phyloP scores from a whole-genome alignment of 1,284 basidiomycete genomes.

The Phenoliferia sp. region DNA sequence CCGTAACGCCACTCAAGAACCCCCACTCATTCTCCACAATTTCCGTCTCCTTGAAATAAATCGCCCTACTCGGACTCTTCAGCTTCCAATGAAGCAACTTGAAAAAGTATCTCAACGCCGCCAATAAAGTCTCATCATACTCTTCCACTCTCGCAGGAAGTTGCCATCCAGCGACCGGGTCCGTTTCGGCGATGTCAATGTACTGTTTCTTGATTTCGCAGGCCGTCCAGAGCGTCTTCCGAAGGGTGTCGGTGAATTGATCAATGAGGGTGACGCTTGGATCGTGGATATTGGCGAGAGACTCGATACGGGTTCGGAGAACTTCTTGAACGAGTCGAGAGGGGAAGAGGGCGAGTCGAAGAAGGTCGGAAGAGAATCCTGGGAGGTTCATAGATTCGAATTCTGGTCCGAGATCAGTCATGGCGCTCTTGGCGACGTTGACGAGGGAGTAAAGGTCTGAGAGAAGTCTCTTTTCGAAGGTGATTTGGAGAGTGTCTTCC shows the following conservation, averaged over 20 bases:
- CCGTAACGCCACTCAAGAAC: conserved; percentile 88
- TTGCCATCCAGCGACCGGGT: conserved; percentile 81
- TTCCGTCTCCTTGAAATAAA: conserved; percentile 97
- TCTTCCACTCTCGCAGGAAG: conserved; percentile 61
- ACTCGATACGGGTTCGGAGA: conserved; percentile 81
- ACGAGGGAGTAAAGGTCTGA: conserved; percentile 81
- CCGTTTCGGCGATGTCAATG: conserved; percentile 75
- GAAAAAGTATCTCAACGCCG: conserved; percentile 88
- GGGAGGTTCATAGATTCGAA: conserved; percentile 85
- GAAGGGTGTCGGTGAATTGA: conserved; percentile 90
- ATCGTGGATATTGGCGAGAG: conserved; percentile 82
- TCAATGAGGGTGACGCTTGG: conserved; percentile 88
- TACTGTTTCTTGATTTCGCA: conserved; percentile 94
- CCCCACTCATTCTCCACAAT: conserved; percentile 94
- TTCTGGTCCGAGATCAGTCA: conserved; percentile 68
- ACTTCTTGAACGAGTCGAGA: conserved; percentile 90
- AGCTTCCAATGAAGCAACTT: conserved; percentile 91
- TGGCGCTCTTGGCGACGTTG: conserved; percentile 77
- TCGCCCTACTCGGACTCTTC: conserved; percentile 83
- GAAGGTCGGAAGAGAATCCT: conserved; percentile 86
- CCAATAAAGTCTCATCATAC: conserved; percentile 84
- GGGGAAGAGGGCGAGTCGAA: conserved; percentile 89
- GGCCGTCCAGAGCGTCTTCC: conserved; percentile 85
- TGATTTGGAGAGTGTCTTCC: conserved; percentile 88
- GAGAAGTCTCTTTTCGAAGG: conserved; percentile 90